Base-by-base conservation (phyloP, 345 rosid species). In the Pugionium cornutum region DNA sequence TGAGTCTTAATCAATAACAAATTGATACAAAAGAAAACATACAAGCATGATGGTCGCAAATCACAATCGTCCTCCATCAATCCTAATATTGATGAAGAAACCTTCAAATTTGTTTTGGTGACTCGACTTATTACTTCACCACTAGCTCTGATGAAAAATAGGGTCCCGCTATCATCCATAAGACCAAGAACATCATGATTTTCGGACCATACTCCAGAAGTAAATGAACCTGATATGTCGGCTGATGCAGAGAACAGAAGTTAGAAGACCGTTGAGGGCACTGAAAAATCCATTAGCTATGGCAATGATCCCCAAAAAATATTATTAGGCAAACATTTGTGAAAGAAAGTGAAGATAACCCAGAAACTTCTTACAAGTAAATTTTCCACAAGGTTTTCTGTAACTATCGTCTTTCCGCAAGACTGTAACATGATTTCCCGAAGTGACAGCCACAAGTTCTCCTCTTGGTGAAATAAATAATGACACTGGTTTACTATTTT, bases 171-270 rank as follows among this genome's bases (percentile, higher is more conserved):
- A 74, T 83, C 89, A 77, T 88, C 91, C 64, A 73, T 72, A 46
- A 90, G 73, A 78, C 95, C 96, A 72, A 94, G 90, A 68, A 90
- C 75, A 80, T 87, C 86, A 65, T 83, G 92, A 64, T 78, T 64
- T 76, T 83, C 99, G 4, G 95, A 90, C 97, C 99, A 94, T 52
- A 79, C 85, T 75, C 97, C 96, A 73, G 67, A 79, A 48, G 77
- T 76, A 77, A 82, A 88, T 39, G 83, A 71, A 71, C 80, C 71
- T 58, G 62, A 75, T 60, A 71, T 60, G 60, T 73, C 58, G 66
- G 85, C 99, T 92, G 79, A 62, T 46, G 62, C 49, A 73, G 56
- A 59, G 56, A 73, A 69, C 46, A 76, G 8, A 79, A 69, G 46
- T 76, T 40, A 60, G 29, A 76, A 60, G 50, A 78, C 25, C 32